phyloP scores from a whole-genome alignment of 495 filamentous ascomycete species.

The Hypoxylon rickii region DNA sequence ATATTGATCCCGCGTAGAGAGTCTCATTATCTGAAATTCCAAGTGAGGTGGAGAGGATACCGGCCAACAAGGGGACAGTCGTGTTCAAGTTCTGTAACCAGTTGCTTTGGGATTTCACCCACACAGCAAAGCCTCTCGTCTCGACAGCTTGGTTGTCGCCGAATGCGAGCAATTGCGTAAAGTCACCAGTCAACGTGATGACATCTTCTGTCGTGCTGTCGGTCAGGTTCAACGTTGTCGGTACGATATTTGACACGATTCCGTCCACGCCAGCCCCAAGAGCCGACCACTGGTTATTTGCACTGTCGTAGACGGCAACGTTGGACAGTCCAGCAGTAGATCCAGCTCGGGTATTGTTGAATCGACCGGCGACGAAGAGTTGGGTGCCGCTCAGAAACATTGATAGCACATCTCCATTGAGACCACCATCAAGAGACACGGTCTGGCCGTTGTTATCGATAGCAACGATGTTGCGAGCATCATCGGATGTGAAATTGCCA shows the following conservation, averaged over 20 bases:
- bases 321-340: constrained; percentile 65
- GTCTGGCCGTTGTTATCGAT: constrained; percentile 66
- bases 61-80: constrained; percentile 66
- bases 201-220: constrained; percentile 68
- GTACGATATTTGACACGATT: constrained; percentile 70
- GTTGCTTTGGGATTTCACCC: constrained; percentile 87
- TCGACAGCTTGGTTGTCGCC: constrained; percentile 61
- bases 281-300: constrained; percentile 70
- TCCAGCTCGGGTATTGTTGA: constrained; percentile 72
- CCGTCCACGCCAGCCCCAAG: constrained; percentile 90
- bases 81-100: constrained; percentile 85
- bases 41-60: constrained; percentile 69
- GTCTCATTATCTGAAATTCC: constrained; percentile 63
- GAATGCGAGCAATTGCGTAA: constrained; percentile 71
- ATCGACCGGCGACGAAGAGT: constrained; percentile 85
- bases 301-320: constrained; percentile 74
- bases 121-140: constrained; percentile 81
- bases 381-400: constrained; percentile 65
- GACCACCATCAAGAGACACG: constrained; percentile 66
- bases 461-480: constrained; percentile 73
- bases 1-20: constrained; percentile 78
- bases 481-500: constrained; percentile 77
- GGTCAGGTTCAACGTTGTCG: constrained; percentile 80
- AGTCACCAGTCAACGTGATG: constrained; percentile 80
- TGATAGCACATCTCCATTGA: constrained; percentile 79